Evolutionary conservation across 2,329 filamentous ascomycete species (phyloP), one percentile per base, ranked within the genome.

Genomic region (Colletotrichum lini): DNA sequence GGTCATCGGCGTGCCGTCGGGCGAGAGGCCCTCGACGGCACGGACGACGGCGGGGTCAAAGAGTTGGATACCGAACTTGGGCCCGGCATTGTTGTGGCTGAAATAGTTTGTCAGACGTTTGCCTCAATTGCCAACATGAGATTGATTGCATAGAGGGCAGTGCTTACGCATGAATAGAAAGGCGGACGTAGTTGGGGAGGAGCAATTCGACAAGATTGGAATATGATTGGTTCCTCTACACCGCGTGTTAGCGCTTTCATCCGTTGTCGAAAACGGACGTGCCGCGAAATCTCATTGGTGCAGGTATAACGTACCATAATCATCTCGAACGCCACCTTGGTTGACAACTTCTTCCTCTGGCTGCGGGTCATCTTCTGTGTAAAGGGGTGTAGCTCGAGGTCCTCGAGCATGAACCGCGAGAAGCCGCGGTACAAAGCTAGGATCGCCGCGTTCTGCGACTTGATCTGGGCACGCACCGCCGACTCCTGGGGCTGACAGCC

Each of bases 391-490:
- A 73, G 73, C 40, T 77, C 74, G 6, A 80, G 73, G 64, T 81
- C 79, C 65, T 81, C 76, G 35, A 81, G 75, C 78, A 81, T 91
- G 53, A 93, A 82, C 47, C 90, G 88, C 30, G 90, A 91, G 77
- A 91, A 92, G 54, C 88, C 84, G 65, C 86, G 84, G 77, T 93
- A 91, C 67, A 86, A 83, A 5, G 84, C 82, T 44, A 93, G 80
- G 30, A 75, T 72, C 73, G 76, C 66, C 72, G 78, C n/a, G 74
- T 80, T 75, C 74, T 76, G 77, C 30, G 75, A 73, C 53, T 78
- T 74, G 68, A 79, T 75, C 67, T 72, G 71, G 66, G 75, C 61
- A 74, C 77, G 73, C 72, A 78, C 74, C 71, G 72, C 61, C 2
- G 70, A 72, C 77, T 63, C 75, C 74, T 79, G 75, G 74, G 83